phyloP scores from a whole-genome alignment of 768 basidiomycete species.

The Boletus tylopilopsis region DNA sequence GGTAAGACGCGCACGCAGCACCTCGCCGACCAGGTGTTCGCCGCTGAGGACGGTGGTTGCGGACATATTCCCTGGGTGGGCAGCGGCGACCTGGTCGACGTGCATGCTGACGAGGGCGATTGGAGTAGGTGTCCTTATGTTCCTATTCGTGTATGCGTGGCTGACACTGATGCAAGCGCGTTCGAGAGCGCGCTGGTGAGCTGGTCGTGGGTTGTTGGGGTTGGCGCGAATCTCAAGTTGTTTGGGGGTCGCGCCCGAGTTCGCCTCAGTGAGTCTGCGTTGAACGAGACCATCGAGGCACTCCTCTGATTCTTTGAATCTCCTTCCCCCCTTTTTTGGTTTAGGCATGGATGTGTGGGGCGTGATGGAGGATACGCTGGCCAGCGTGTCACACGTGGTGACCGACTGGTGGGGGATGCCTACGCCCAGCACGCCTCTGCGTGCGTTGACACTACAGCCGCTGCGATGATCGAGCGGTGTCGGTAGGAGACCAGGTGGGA shows the following conservation, averaged over 20 bases:
- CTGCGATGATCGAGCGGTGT: slow-evolving; percentile 3
- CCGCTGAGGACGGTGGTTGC: slow-evolving; percentile 30
- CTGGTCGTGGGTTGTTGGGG: too few species aligned
- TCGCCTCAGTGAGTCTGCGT: slow-evolving; percentile 15
- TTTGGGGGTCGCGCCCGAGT: slow-evolving; percentile 10
- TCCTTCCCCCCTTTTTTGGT: too few species aligned
- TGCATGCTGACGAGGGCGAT: slow-evolving; percentile 89
- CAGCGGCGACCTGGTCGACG: slow-evolving; percentile 87
- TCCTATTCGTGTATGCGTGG: too few species aligned
- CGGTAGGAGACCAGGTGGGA: too few species aligned
- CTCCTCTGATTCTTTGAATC: too few species aligned
- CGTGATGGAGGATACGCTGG: slow-evolving; percentile 6
- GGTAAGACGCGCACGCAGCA: slow-evolving; percentile 45
- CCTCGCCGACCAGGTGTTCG: slow-evolving; percentile 57
- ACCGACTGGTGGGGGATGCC: slow-evolving; percentile 16
- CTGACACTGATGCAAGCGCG: slow-evolving; percentile 44
- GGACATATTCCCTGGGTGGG: slow-evolving; percentile 63
- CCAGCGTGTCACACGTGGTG: slow-evolving; percentile 2
- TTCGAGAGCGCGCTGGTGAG: slow-evolving; percentile 62
- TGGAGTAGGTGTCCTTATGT: too few species aligned
- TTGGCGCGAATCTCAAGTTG: slow-evolving; percentile 29
- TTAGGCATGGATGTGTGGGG: slow-evolving; percentile 23
- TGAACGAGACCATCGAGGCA: too few species aligned
- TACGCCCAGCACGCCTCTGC: slow-evolving; percentile 13
- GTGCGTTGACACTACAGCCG: slow-evolving; percentile 15